Evolutionary conservation across 1,284 basidiomycete species (phyloP).

Genomic region (Leccinum subfulvum): DNA sequence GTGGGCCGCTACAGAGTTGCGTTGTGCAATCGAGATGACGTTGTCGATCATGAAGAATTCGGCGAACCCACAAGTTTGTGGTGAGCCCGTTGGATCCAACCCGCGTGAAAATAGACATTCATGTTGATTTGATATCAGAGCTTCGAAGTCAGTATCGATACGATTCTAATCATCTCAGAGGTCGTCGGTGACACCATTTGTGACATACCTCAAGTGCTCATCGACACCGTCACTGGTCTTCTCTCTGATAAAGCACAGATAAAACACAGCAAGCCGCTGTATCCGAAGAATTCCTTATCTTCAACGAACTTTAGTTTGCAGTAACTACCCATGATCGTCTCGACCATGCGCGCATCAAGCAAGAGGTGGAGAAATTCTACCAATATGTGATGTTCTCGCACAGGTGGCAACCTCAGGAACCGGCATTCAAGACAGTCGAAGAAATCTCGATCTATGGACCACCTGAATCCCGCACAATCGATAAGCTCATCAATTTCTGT

Average conservation of each 20-base stretch:
- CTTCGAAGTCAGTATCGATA: not conserved
- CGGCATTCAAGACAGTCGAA: constrained; percentile 1
- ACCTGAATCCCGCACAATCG: not conserved
- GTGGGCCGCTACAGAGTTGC: not conserved
- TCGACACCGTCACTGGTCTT: not conserved
- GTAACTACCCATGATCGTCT: not conserved
- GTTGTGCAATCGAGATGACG: constrained; percentile 3
- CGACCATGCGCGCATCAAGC: constrained; percentile 2
- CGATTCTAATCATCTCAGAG: not conserved
- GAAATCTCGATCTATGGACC: constrained; percentile 5
- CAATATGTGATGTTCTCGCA: constrained; percentile 21
- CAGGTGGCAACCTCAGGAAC: constrained; percentile 12
- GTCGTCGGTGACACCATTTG: not conserved
- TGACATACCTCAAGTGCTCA: constrained; percentile 6
- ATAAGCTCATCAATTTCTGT: constrained; percentile 9
- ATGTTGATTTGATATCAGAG: not conserved
- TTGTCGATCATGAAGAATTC: constrained; percentile 1
- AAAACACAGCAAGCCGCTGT: not conserved
- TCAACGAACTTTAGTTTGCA: not conserved
- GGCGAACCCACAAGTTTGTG: not conserved
- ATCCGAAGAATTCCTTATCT: not conserved
- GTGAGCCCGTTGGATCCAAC: not conserved
- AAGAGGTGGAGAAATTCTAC: constrained; percentile 3
- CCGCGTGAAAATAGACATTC: not conserved
- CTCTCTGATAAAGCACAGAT: not conserved